These are phyloP conservation scores for Ochetophila trinervis DNA, from an alignment of 306 rosid species.

Conservation along the genomic window DNA sequence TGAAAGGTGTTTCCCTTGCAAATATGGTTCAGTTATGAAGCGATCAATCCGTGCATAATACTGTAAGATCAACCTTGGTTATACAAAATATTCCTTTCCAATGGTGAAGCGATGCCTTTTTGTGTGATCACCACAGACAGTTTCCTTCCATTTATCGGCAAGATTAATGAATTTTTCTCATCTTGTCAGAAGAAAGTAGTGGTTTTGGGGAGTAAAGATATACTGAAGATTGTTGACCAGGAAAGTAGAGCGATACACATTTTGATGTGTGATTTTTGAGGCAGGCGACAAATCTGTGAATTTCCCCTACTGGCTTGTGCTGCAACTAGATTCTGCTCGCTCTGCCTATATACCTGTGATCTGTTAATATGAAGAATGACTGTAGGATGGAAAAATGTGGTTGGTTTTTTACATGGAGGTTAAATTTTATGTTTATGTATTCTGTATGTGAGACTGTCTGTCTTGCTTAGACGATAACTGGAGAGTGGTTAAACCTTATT, in stretches of 20 bases:
- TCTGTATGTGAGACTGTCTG: neutral
- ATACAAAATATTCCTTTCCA: neutral
- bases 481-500: neutral
- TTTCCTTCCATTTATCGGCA: neutral
- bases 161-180: neutral
- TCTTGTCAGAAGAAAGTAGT: slow-evolving; percentile 7
- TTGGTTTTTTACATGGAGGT: neutral
- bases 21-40: neutral
- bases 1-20: neutral
- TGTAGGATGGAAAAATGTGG: slow-evolving; percentile 8
- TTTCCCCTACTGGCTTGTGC: neutral
- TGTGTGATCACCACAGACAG: neutral
- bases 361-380: slow-evolving; percentile 2
- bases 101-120: slow-evolving; percentile 5
- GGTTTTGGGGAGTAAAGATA: neutral
- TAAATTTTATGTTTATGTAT: neutral
- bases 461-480: neutral
- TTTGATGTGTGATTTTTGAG: neutral
- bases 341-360: slow-evolving; percentile 11
- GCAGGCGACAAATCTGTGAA: slow-evolving; percentile 5
- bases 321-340: neutral
- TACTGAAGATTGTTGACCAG: slow-evolving; percentile 2
- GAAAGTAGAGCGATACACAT: neutral
- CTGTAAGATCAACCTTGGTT: neutral
- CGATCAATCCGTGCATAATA: neutral